A percentile compares a stretch with the other conserved stretches of the same genome.
phyloP scores from a whole-genome alignment of 305 asterid species.

The Ajuga reptans region DNA sequence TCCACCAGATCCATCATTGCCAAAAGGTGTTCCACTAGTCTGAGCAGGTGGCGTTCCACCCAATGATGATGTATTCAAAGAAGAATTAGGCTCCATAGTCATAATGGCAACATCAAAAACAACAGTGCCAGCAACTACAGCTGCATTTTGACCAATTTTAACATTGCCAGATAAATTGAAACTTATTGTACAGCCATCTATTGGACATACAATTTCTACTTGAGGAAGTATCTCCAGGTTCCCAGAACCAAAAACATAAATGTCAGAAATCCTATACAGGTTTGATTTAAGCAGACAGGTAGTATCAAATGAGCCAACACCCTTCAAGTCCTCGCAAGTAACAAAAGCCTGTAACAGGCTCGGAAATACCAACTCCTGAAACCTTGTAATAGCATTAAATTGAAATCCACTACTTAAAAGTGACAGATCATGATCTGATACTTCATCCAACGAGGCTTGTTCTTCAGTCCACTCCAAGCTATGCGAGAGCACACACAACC shows the following conservation, averaged over 20 bases:
- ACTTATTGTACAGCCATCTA: slow-evolving; percentile 68
- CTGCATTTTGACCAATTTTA: slow-evolving; percentile 65
- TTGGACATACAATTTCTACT: slow-evolving; percentile 61
- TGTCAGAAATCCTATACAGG: slow-evolving; percentile 37
- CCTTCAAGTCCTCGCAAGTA: slow-evolving; percentile 84
- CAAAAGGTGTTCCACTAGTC: slow-evolving; percentile 93
- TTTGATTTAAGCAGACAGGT: slow-evolving; percentile 65
- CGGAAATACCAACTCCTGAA: slow-evolving; percentile 23
- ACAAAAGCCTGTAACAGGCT: slow-evolving; percentile 26
- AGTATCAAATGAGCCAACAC: slow-evolving; percentile 77
- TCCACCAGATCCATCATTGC: slow-evolving; percentile 87
- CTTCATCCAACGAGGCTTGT: slow-evolving; percentile 26
- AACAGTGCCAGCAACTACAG: slow-evolving; percentile 73
- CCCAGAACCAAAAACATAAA: slow-evolving; percentile 58
- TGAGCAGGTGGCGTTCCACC: slow-evolving; percentile 88
- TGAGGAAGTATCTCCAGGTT: slow-evolving; percentile 75
- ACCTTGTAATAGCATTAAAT: slow-evolving; percentile 10
- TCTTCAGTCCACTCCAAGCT: slow-evolving; percentile 30
- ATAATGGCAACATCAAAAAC: slow-evolving; percentile 49
- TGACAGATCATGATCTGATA: slow-evolving; percentile 25
- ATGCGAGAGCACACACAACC: slow-evolving; percentile 33
- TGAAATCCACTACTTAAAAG: slow-evolving; percentile 28
- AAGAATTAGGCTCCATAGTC: slow-evolving; percentile 58
- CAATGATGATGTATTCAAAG: slow-evolving; percentile 64
- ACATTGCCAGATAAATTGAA: slow-evolving; percentile 75